Evolutionary conservation across 805 yeast species (phyloP), one percentile per base, ranked within the genome.

Genomic region (Saccharomycopsis fermentans): DNA sequence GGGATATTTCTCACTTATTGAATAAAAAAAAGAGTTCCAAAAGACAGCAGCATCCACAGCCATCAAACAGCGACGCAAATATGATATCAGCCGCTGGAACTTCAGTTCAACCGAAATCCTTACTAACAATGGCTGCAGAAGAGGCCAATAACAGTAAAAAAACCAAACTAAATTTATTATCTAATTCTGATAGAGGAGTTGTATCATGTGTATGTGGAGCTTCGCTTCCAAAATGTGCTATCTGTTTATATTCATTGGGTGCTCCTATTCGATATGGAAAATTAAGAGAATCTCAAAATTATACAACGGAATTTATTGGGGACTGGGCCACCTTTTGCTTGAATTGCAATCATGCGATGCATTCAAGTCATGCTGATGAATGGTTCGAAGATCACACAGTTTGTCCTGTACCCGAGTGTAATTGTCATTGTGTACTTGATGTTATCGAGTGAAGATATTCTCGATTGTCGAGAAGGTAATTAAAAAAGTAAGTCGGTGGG

Each of bases 331-430:
- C 94, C 64, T 90, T 90, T 71, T 92, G 99, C 67, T 72, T 92
- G 63, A 81, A 84, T 36, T 92, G 99, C 68, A 89, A 87, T 67
- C 99, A 92, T 66, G 96, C 97, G 0, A 84, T 84, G 81, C 99
- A 92, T 72, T 90, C 96, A 0, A 90, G 87, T 3, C 99, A 92
- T 69, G 97, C 97, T 0, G 90, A 88, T 63, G 95, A 91, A 66
- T 92, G 99, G 99, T 92, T 92, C 69, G 79, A 85, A 27, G 85
- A 84, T 68, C 96, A 91, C 66, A 81, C 80, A 58, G 81, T 87
- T 0, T 92, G 99, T 67, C 97, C 99, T 0, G 96, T 92, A 2
- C 97, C 97, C 0, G 96, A 90, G 50, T 92, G 99, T 67, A 75
- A 77, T 47, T 92, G 99, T 67, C 75, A 81, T 55, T 92, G 98